Evolutionary conservation across 2,329 filamentous ascomycete species (phyloP).

Genomic region (Exophiala alcalophila): DNA sequence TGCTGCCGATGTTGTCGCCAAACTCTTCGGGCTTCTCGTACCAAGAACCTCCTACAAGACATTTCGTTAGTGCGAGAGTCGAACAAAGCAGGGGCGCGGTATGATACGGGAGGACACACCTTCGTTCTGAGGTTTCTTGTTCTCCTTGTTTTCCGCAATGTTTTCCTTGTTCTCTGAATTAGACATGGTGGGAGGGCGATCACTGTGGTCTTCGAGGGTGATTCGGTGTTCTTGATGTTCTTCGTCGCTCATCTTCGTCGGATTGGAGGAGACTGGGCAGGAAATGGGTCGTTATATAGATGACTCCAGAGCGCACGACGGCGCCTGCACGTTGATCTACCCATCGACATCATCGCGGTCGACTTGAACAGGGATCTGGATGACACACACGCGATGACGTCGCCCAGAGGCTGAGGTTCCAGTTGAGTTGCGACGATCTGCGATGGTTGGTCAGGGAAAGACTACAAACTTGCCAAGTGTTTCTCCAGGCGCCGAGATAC

Average conservation of each 20-base stretch:
- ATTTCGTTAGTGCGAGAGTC: background rate
- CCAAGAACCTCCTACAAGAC: conserved; percentile 11
- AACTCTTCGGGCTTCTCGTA: conserved; percentile 22
- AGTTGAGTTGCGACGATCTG: too few species aligned
- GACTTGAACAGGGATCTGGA: too few species aligned
- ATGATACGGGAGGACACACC: background rate
- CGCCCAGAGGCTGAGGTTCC: too few species aligned
- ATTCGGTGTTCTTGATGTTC: conserved; percentile 4
- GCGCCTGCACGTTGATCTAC: background rate
- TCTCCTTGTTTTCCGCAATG: background rate
- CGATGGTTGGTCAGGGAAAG: too few species aligned
- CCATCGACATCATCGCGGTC: conserved; percentile 10
- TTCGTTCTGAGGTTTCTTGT: background rate
- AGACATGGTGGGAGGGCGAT: conserved; percentile 10
- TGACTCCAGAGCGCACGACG: background rate
- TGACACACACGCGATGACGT: too few species aligned
- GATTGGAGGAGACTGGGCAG: background rate
- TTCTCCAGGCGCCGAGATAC: too few species aligned
- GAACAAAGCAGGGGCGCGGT: background rate
- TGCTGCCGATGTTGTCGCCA: conserved; percentile 29
- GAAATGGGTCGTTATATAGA: background rate
- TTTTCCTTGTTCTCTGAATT: conserved; percentile 12
- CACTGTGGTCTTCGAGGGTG: conserved; percentile 13
- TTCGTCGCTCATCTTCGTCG: conserved; percentile 2
- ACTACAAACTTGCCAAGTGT: too few species aligned